These are phyloP conservation scores for Striga hermonthica DNA, from an alignment of 305 asterid genomes.

Conservation along the genomic window DNA sequence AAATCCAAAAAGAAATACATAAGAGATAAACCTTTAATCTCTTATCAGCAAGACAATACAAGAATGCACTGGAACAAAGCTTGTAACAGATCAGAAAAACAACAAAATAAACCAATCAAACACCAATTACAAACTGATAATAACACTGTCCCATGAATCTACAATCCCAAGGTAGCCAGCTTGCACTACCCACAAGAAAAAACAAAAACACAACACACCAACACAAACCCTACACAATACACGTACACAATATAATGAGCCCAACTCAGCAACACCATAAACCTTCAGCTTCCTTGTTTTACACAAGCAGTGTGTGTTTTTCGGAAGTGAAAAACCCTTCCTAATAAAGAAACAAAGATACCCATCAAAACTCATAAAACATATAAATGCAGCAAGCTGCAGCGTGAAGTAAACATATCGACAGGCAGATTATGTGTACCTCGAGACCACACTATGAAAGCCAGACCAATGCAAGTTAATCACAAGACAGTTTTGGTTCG, in stretches of 20 bases:
- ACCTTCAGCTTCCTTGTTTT: constrained; percentile 43
- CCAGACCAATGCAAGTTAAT: constrained; percentile 33
- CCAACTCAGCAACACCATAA: constrained; percentile 27
- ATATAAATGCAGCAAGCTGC: constrained; percentile 18
- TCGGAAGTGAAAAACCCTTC: constrained; percentile 29
- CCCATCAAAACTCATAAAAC: constrained; percentile 25
- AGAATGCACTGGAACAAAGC: constrained; percentile 26
- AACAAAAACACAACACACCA: constrained; percentile 34
- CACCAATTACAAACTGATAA: constrained; percentile 4
- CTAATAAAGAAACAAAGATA: constrained; percentile 37
- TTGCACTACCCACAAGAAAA: constrained; percentile 29
- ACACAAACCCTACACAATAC: constrained; percentile 36
- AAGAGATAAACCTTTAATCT: constrained; percentile 22
- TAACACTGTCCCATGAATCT: constrained; percentile 20
- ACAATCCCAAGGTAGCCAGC: not conserved
- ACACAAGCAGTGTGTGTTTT: constrained; percentile 33
- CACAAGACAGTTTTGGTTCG: constrained; percentile 32
- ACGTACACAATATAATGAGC: constrained; percentile 29
- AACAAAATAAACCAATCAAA: constrained; percentile 4
- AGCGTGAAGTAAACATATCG: not conserved
- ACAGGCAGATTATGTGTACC: constrained; percentile 32
- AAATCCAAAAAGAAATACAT: not conserved
- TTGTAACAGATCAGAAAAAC: constrained; percentile 24
- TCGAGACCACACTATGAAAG: constrained; percentile 36
- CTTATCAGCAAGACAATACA: constrained; percentile 37